Base-by-base conservation (phyloP, 306 rosid genomes). In the Trichosanthes truncata region DNA sequence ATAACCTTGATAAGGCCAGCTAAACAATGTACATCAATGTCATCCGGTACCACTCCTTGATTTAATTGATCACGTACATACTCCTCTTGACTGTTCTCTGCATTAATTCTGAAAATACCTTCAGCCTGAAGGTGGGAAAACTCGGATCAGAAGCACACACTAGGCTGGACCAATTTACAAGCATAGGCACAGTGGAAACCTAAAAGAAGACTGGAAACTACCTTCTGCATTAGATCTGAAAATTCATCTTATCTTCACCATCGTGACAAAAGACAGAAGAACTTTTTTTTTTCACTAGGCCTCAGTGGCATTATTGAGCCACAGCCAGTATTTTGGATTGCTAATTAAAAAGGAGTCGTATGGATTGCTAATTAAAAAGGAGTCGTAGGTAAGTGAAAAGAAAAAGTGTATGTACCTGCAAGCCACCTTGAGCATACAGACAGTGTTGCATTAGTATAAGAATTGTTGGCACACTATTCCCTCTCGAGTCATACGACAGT, bases 381-480 rank as follows among this genome's bases (percentile, higher is more conserved):
- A 80, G 41, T 81, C 12, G n/a, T 67, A 48, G 49, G 29, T 36
- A 71, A 67, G 52, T 40, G 13, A 31, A 48, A 82, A 73, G 83
- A 69, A 81, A 48, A 3, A 20, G 79, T 51, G 40, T 48, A 85
- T 41, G 68, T 85, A 91, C 98, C 97, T 88, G 88, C 83, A 94
- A 82, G 51, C 98, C 98, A 82, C 93, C 97, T 82, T 88, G 97
- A 63, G 87, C 79, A 84, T 92, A 94, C 51, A 94, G 81, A 78
- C 85, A 85, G 57, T 83, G 89, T 79, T 94, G 98, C 95, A 94
- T 92, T 63, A 87, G 88, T 80, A 92, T 85, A 72, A 94, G 97
- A 88, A 94, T 94, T 6, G 97, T 87, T 1, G 98, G 98, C 80
- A 94, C 97, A 67, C 92, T 92, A 81, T 91, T 94, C 85, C 98